A percentile compares a stretch with the other conserved stretches of the same genome.
Conservation (phyloP, 805 yeast genomes). For the Lachancea sp. region DNA sequence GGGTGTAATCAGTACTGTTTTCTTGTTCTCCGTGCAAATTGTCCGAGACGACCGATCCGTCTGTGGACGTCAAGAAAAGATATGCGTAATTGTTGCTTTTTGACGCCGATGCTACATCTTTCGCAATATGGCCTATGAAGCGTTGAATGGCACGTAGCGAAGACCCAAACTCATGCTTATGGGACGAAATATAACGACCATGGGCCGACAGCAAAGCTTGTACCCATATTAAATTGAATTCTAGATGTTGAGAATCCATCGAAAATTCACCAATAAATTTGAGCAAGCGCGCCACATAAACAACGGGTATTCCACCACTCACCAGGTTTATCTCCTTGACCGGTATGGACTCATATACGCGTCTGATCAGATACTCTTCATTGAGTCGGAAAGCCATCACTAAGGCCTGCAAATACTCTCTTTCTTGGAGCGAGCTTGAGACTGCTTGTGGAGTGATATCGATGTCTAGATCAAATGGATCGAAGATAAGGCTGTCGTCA, state of each 20-base stretch:
- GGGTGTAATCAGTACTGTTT: constrained; percentile 18
- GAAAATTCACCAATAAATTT: constrained; percentile 62
- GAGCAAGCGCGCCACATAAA: constrained; percentile 64
- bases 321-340: constrained; percentile 63
- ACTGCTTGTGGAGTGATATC: constrained; percentile 85
- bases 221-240: constrained; percentile 80
- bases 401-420: constrained; percentile 62
- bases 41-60: constrained; percentile 22
- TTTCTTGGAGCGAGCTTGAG: constrained; percentile 49
- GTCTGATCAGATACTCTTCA: constrained; percentile 65
- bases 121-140: constrained; percentile 66
- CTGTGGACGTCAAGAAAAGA: constrained; percentile 42
- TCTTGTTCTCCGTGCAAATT: constrained; percentile 21
- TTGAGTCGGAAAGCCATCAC: constrained; percentile 93
- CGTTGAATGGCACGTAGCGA: constrained; percentile 66
- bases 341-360: constrained; percentile 69
- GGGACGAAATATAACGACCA: constrained; percentile 63
- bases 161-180: constrained; percentile 57
- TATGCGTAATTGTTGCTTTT: constrained; percentile 49
- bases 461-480: constrained; percentile 90
- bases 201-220: constrained; percentile 60
- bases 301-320: constrained; percentile 62
- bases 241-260: constrained; percentile 73
- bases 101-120: constrained; percentile 56
- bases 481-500: constrained; percentile 69